Evolutionary conservation across 495 filamentous ascomycete species (phyloP).

Genomic region (Penicillium canescens): DNA sequence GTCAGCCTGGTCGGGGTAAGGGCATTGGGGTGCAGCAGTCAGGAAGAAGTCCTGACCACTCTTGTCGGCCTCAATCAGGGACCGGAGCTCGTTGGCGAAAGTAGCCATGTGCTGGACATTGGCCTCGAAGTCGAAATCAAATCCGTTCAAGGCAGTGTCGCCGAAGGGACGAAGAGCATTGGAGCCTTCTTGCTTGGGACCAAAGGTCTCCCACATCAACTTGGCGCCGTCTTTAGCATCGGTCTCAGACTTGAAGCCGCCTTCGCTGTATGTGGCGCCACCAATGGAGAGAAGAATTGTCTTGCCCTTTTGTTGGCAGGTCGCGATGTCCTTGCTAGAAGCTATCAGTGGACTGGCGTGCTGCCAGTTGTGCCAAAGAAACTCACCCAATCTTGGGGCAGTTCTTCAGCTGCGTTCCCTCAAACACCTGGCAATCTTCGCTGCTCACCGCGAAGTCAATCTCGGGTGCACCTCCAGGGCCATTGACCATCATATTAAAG

Average conservation of each 20-base stretch:
- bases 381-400: constrained; percentile 64
- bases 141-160: constrained; percentile 64
- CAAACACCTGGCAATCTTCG: constrained; percentile 57
- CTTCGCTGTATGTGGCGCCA: constrained; percentile 61
- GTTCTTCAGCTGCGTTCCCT: constrained; percentile 53
- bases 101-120: constrained; percentile 48
- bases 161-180: constrained; percentile 61
- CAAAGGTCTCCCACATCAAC: constrained; percentile 69
- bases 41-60: constrained; percentile 57
- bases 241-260: constrained; percentile 54
- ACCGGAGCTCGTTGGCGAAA: constrained; percentile 57
- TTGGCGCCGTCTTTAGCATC: constrained; percentile 58
- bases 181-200: constrained; percentile 26
- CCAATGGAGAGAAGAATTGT: constrained; percentile 69
- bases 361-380: neutral
- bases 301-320: constrained; percentile 65
- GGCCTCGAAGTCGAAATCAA: constrained; percentile 69
- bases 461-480: constrained; percentile 47
- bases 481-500: constrained; percentile 58
- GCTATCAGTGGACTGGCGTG: constrained; percentile 16
- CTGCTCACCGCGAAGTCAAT: constrained; percentile 63
- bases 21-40: constrained; percentile 68
- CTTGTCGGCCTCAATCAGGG: constrained; percentile 49
- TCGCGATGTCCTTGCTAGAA: constrained; percentile 54
- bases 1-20: constrained; percentile 61